These are phyloP conservation scores for Penicillium angulare DNA, from an alignment of 495 filamentous ascomycete species.

Conservation along the genomic window DNA sequence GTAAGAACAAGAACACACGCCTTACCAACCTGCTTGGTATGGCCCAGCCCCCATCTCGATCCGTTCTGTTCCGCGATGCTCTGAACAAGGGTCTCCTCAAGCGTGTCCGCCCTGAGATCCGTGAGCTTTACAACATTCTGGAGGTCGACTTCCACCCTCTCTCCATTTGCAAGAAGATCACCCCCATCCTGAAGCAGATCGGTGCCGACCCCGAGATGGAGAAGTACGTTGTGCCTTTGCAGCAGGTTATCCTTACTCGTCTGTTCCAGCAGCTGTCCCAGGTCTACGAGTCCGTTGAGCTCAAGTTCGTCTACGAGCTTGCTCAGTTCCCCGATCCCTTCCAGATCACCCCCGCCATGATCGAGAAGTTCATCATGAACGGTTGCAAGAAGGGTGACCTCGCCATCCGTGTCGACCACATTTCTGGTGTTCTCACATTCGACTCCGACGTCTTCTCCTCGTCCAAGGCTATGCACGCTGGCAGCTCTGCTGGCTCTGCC, in stretches of 20 bases:
- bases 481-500: slow-evolving; percentile 82
- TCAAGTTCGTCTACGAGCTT: slow-evolving; percentile 88
- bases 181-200: slow-evolving; percentile 90
- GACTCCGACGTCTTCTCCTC: slow-evolving; percentile 98
- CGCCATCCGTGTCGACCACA: slow-evolving; percentile 93
- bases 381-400: slow-evolving; percentile 99
- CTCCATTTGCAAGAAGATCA: slow-evolving; percentile 98
- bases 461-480: slow-evolving; percentile 85
- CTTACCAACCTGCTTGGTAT: slow-evolving; percentile 95
- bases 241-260: slow-evolving; percentile 96
- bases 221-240: slow-evolving; percentile 89
- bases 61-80: slow-evolving; percentile 90
- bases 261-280: slow-evolving; percentile 99
- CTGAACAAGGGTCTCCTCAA: slow-evolving; percentile 90
- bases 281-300: slow-evolving; percentile 97
- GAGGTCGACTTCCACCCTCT: slow-evolving; percentile 99
- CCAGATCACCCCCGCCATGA: slow-evolving; percentile 85
- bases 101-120: slow-evolving; percentile 88
- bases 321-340: slow-evolving; percentile 97
- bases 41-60: slow-evolving; percentile 81
- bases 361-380: slow-evolving; percentile 99
- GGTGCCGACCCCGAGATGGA: slow-evolving; percentile 94
- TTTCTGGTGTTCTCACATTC: slow-evolving; percentile 90
- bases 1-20: slow-evolving; percentile 98
- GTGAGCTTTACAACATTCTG: slow-evolving; percentile 94